These are phyloP conservation scores for Phytophthora uliginosa DNA, from an alignment of 352 stramenopile genomes.

Conservation along the genomic window DNA sequence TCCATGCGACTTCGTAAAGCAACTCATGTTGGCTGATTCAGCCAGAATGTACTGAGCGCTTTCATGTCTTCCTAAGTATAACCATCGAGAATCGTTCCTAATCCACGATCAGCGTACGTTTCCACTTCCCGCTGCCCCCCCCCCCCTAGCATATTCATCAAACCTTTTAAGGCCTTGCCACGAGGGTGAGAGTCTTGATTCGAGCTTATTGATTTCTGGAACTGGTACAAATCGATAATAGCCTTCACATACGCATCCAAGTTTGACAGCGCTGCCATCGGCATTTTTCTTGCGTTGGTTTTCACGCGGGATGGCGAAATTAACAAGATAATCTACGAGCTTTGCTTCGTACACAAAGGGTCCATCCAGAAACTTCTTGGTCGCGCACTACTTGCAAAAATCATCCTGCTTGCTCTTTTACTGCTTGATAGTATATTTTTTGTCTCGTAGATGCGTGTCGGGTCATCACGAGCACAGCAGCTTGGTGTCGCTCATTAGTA, in stretches of 20 bases:
- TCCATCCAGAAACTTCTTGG: not conserved
- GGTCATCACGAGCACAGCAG: too few species aligned
- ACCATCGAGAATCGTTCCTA: not conserved
- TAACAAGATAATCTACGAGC: not conserved
- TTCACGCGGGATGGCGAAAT: not conserved
- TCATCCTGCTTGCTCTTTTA: not conserved
- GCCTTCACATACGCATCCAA: not conserved
- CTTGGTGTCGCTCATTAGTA: too few species aligned
- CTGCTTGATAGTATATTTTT: not conserved
- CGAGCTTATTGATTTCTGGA: not conserved
- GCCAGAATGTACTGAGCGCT: not conserved
- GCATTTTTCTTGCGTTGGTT: not conserved
- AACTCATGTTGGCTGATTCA: not conserved
- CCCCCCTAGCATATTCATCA: not conserved
- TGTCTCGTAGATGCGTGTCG: not conserved
- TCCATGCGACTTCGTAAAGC: not conserved
- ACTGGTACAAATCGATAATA: not conserved
- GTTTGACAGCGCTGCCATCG: not conserved
- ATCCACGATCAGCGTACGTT: not conserved
- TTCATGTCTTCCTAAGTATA: not conserved
- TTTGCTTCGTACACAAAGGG: not conserved
- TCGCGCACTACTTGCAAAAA: not conserved
- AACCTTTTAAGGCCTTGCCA: not conserved
- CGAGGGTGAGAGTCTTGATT: not conserved
- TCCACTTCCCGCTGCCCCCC: not conserved